Evolutionary conservation across 192 early-diverging fungal species (phyloP), one percentile per base, ranked within the genome.

Genomic region (Rhizoclosmatium globosum): DNA sequence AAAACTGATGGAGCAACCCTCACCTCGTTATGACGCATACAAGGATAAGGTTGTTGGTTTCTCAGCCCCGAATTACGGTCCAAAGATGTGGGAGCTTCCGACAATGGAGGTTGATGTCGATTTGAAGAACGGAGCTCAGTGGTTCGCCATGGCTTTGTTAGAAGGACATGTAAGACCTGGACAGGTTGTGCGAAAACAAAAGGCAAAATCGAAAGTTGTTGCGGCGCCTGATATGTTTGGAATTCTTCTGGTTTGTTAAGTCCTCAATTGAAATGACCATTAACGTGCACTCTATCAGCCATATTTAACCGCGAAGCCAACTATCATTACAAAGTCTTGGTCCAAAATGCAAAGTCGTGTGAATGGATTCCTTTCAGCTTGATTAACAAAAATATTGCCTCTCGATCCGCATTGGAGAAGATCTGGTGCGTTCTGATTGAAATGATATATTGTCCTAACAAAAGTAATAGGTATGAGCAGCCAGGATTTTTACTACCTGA

Each of bases 1-100:
- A 39, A 94, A 93, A 74, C 87, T 96, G 46, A 79, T 94, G 48
- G 91, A 94, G 17, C 89, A 93, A 64, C 95, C 95, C 2, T 78
- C 87, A 61, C 93, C 94, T 42, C 87, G 89, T 75, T 96, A 92
- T 82, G 81, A 80, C 47, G 45, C 76, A 2, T 61, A 42, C 41
- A 46, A 64, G 44, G 90, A 91, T 72, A 56, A 47, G 11, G 74
- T 89, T 1, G 64, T 78, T 64, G 87, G 84, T 9, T 87, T 80
- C 67, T 75, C 72, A 38, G 57, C 72, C 13, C 87, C 90, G 31
- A 86, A 66, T 42, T 86, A 81, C 67, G 89, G 90, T 6, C 85
- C 88, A 3, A 85, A 86, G 68, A 56, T 87, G 31, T 91, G 90
- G 90, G 85, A 86, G 58, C 78, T 91, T 38, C 82, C 86, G 0